phyloP scores from a whole-genome alignment of 2,329 filamentous ascomycete genomes.

The Exserohilum turcica region DNA sequence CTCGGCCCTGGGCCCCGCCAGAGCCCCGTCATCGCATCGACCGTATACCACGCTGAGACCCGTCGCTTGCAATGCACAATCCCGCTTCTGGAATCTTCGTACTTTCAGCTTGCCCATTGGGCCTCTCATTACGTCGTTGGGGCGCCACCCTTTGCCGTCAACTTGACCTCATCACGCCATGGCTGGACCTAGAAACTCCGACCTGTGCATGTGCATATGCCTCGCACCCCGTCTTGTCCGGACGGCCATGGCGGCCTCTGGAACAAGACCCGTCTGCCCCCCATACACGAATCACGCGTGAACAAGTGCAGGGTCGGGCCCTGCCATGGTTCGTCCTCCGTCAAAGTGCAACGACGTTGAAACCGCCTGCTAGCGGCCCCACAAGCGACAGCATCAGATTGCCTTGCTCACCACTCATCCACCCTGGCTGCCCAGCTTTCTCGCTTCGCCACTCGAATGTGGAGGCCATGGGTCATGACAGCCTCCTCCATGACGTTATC shows the following conservation, averaged over 20 bases:
- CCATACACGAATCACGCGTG: neutral
- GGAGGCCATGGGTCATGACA: neutral
- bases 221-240: neutral
- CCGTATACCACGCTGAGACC: neutral
- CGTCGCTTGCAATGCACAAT: constrained; percentile 1
- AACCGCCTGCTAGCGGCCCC: constrained; percentile 10
- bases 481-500: neutral
- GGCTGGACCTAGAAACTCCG: neutral
- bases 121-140: constrained; percentile 10
- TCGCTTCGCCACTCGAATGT: constrained; percentile 7
- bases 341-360: constrained; percentile 4
- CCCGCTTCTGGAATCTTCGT: neutral
- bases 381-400: neutral
- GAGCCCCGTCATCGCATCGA: neutral
- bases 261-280: neutral
- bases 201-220: neutral
- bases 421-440: too few relatives aligned
- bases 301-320: neutral
- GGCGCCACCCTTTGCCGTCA: constrained; percentile 1
- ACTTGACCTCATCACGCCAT: neutral
- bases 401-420: too few relatives aligned
- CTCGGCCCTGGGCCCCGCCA: neutral
- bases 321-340: neutral
- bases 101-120: neutral
- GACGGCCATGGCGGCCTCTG: neutral